These are phyloP conservation scores for Candida argentea DNA, from an alignment of 805 yeast species.

Conservation along the genomic window DNA sequence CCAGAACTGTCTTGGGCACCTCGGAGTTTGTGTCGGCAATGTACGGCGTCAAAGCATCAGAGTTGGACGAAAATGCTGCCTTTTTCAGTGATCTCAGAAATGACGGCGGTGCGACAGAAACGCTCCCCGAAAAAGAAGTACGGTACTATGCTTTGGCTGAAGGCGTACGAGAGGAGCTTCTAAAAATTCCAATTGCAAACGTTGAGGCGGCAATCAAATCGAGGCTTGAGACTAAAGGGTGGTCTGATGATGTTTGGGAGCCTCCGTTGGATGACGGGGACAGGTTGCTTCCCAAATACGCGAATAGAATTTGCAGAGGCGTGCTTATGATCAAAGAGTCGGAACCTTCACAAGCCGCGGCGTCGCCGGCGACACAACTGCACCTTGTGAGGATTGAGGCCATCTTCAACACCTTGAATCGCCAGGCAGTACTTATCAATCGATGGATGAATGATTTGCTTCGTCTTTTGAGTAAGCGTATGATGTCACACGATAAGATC, in stretches of 20 bases:
- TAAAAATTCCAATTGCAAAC: conserved; percentile 18
- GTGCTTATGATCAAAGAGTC: conserved; percentile 17
- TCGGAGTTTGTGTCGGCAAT: too few relatives aligned
- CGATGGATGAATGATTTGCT: conserved; percentile 38
- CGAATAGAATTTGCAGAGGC: too few relatives aligned
- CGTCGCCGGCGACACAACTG: conserved; percentile 12
- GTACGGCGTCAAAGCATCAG: too few relatives aligned
- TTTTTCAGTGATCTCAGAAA: too few relatives aligned
- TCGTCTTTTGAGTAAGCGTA: conserved; percentile 35
- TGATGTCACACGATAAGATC: conserved; percentile 35
- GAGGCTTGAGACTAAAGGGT: conserved; percentile 15
- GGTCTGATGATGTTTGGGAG: conserved; percentile 3
- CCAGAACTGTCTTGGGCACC: too few relatives aligned
- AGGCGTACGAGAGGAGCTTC: conserved; percentile 19
- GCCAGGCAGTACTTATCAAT: conserved; percentile 42
- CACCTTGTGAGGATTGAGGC: conserved; percentile 11
- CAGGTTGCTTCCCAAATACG: conserved; percentile 19
- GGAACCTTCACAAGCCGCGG: conserved; percentile 7
- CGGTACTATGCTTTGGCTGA: conserved; percentile 29
- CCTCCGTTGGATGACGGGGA: conserved; percentile 21
- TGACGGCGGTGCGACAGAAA: conserved; percentile 7
- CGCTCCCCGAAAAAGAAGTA: conserved; percentile 17
- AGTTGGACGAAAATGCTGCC: too few relatives aligned
- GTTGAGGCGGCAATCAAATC: conserved; percentile 17
- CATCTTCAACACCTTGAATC: conserved; percentile 30